Conservation (phyloP, 2,329 filamentous ascomycete species). For the Coleophoma crateriformis region DNA sequence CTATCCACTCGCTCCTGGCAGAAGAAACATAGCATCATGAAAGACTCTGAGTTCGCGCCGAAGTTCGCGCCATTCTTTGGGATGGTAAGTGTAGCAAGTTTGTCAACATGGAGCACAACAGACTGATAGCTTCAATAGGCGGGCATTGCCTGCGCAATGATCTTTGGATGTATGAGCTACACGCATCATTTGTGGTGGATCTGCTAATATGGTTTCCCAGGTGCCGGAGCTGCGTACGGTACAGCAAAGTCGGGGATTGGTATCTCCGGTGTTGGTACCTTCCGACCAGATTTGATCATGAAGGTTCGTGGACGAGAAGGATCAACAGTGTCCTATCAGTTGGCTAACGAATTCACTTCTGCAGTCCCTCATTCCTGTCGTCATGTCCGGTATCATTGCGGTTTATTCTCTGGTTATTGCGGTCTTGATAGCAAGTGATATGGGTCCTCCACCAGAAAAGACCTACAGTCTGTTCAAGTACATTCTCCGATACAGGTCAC, state of each 20-base stretch:
- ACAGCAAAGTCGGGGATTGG: slow-evolving; percentile 86
- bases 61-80: slow-evolving; percentile 85
- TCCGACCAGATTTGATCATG: slow-evolving; percentile 84
- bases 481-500: slow-evolving; percentile 18
- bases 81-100: slow-evolving; percentile 57
- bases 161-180: slow-evolving; percentile 66
- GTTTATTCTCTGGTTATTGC: slow-evolving; percentile 97
- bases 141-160: slow-evolving; percentile 77
- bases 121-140: slow-evolving; percentile 43
- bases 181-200: slow-evolving; percentile 19
- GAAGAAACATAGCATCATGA: slow-evolving; percentile 36
- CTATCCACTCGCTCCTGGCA: not conserved
- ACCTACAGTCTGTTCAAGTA: slow-evolving; percentile 82
- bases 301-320: slow-evolving; percentile 50
- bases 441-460: slow-evolving; percentile 62
- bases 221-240: slow-evolving; percentile 72
- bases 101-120: slow-evolving; percentile 3
- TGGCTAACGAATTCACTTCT: slow-evolving; percentile 1
- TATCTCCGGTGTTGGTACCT: slow-evolving; percentile 80
- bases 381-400: slow-evolving; percentile 99
- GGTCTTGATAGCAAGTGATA: slow-evolving; percentile 89
- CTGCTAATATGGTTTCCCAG: slow-evolving; percentile 18
- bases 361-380: slow-evolving; percentile 77
- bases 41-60: slow-evolving; percentile 57
- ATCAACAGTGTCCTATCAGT: slow-evolving; percentile 2